Percentiles rank a stretch among this genome's conserved stretches.
Evolutionary conservation across 352 stramenopile species (phyloP).

Genomic region (Globisporangium takayamanum): DNA sequence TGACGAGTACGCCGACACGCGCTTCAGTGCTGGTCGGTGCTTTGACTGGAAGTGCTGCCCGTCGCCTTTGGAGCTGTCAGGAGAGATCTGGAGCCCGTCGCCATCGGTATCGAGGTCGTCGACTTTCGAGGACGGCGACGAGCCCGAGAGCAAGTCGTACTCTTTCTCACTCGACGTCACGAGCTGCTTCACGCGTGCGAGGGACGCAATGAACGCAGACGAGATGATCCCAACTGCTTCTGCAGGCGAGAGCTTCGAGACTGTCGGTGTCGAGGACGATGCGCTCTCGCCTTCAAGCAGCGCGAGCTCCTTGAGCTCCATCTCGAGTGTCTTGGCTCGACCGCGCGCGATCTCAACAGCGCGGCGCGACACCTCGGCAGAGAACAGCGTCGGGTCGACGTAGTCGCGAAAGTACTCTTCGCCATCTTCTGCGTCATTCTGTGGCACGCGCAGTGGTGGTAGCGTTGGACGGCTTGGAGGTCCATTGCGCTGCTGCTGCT

Average conservation of each 20-base stretch:
- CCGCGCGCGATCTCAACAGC: constrained; percentile 80
- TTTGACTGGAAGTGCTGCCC: constrained; percentile 54
- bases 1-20: constrained; percentile 66
- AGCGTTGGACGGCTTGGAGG: constrained; percentile 5
- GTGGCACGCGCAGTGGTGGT: constrained; percentile 18
- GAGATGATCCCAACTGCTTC: constrained; percentile 64
- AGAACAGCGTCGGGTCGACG: constrained; percentile 77
- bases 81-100: constrained; percentile 78
- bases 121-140: constrained; percentile 36
- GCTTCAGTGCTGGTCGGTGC: constrained; percentile 58
- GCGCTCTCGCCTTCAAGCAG: constrained; percentile 33
- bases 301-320: constrained; percentile 66
- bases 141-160: constrained; percentile 69
- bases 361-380: constrained; percentile 71
- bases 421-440: constrained; percentile 29
- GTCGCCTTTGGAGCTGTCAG: constrained; percentile 46
- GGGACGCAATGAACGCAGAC: constrained; percentile 50
- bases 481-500: constrained; percentile 4
- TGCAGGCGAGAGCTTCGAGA: constrained; percentile 37
- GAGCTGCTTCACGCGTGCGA: constrained; percentile 52
- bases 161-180: constrained; percentile 50
- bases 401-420: constrained; percentile 45
- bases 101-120: constrained; percentile 76
- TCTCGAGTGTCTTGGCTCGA: constrained; percentile 61
- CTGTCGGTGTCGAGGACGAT: not conserved